Percentiles rank a stretch among this genome's conserved stretches.
Conservation (phyloP, 208 protist genomes). For the Acanthamoeba royreba region DNA sequence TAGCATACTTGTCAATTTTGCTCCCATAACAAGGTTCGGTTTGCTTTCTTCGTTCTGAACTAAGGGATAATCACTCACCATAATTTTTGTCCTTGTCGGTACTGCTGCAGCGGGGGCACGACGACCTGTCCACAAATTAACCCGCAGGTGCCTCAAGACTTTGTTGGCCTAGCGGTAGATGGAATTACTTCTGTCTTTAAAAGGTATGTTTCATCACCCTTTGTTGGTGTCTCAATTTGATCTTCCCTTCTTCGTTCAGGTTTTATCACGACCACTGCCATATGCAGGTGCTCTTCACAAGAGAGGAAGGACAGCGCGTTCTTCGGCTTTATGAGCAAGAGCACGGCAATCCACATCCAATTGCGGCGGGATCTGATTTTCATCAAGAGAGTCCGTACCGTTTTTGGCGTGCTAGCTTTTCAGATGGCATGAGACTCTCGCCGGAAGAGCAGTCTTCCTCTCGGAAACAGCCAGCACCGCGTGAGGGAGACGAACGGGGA, state of each 20-base stretch:
- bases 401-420: not conserved
- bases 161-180: not conserved
- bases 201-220: no score
- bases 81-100: not conserved
- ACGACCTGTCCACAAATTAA: not conserved
- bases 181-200: not conserved
- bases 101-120: no score
- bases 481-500: not conserved
- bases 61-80: no score
- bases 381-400: not conserved
- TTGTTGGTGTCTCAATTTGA: no score
- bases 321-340: not conserved
- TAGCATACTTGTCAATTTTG: not conserved
- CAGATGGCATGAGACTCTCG: no score
- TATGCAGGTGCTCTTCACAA: slow-evolving; percentile 15
- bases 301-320: not conserved
- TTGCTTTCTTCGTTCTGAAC: no score
- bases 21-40: no score
- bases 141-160: not conserved
- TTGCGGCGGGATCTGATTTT: not conserved
- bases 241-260: no score
- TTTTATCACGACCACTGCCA: slow-evolving; percentile 5
- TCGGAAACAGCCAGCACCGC: no score
- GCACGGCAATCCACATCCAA: not conserved
- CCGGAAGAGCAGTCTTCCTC: no score